These are phyloP conservation scores for Cryptococcus maquisensis DNA, from an alignment of 1,284 basidiomycete genomes.

Conservation along the genomic window DNA sequence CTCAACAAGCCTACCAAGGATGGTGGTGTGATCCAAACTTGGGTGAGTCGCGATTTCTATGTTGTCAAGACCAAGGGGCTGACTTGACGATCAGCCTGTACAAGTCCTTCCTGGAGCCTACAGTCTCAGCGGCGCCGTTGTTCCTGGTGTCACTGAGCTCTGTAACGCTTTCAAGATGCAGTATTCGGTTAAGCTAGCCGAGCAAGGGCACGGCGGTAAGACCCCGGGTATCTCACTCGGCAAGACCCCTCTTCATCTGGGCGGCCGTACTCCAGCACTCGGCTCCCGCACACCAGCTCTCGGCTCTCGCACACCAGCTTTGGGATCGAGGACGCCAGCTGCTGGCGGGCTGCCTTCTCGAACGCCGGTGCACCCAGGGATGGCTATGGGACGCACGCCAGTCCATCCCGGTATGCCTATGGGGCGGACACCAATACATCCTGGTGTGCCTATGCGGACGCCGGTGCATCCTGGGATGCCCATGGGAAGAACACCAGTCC, in stretches of 20 bases:
- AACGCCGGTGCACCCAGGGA: conserved; percentile 23
- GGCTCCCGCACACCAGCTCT: conserved; percentile 60
- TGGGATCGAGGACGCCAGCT: conserved; percentile 6
- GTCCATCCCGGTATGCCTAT: conserved; percentile 6
- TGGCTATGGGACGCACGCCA: conserved; percentile 20
- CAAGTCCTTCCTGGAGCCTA: conserved; percentile 86
- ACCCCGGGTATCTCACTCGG: conserved; percentile 61
- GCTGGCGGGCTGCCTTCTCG: conserved; percentile 12
- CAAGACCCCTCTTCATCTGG: conserved; percentile 47
- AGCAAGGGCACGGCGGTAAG: conserved; percentile 58
- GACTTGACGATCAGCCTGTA: conserved; percentile 61
- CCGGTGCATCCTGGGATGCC: neutral
- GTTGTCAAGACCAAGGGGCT: neutral
- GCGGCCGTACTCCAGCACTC: conserved; percentile 65
- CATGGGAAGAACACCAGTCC: neutral
- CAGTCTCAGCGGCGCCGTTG: conserved; percentile 79
- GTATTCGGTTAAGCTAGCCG: conserved; percentile 49
- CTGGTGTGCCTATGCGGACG: neutral
- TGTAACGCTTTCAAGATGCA: conserved; percentile 95
- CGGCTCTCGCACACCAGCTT: conserved; percentile 55
- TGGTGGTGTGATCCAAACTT: conserved; percentile 63
- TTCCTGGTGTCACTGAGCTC: conserved; percentile 81
- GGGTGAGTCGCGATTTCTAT: conserved; percentile 57
- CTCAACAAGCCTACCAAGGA: conserved; percentile 74
- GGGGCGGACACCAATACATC: neutral